Base-by-base conservation (phyloP, 2,329 filamentous ascomycete genomes). In the Lachnellula cervina region DNA sequence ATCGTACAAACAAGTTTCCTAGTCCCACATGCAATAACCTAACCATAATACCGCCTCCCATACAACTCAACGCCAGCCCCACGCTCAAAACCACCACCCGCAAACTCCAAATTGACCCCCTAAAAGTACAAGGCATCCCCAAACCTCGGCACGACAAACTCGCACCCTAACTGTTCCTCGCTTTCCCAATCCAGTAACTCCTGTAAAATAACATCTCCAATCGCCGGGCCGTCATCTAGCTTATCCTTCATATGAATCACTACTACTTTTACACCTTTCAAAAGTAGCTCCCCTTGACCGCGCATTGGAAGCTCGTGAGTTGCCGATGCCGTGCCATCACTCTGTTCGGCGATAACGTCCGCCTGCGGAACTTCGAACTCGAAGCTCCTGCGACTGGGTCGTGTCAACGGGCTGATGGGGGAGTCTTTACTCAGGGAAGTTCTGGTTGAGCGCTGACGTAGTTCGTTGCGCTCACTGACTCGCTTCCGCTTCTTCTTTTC, bases 221-320 rank as follows among this genome's bases (percentile, higher is more conserved):
- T 83, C 48, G 74, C 70, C 25, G 82, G 82, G 0, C 84, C 89
- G 68, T 96, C 91, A 8, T 79, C 76, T 54, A 97, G 74, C 21
- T 81, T 87, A 62, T 97, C 93, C 70, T 99, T 99, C 67, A 97
- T 82, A 69, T 99, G 94, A 38, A 97, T 97, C 54, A 97, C 83
- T 49, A 97, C 85, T 1, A 99, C 77, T 60, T 84, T 88, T 28
- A 97, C 69, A 0, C 90, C 91, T 51, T 78, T 76, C 4, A 99
- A 76, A 6, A 63, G 63, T 5, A 38, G n/a, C 7, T 61, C 35
- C 4, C 17, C n/a, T 14, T 9, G 43, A 6, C 5, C 19, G 16
- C 49, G 17, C 23, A 47, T 32, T 8, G 17, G 0, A 11, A 32
- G 17, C 13, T 23, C 37, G 3, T 32, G 21, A 34, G 8, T 14